Evolutionary conservation across 2,329 filamentous ascomycete species (phyloP), one percentile per base, ranked within the genome.

Genomic region (Stagonosporopsis vannaccii): DNA sequence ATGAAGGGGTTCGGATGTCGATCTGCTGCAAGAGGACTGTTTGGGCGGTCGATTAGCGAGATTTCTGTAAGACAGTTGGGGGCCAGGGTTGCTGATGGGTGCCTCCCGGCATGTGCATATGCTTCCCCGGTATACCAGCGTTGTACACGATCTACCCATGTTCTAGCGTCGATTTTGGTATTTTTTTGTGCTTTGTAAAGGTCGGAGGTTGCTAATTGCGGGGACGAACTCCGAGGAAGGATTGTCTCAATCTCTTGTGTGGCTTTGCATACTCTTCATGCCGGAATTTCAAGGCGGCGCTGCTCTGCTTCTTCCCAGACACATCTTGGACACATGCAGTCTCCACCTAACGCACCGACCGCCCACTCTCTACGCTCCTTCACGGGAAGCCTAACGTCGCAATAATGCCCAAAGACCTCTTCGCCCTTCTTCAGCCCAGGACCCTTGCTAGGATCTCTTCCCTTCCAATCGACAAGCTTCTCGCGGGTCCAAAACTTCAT

Each of bases 351-450:
- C 56, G 92, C 93, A 5, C 94, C 95, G 42, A 82, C 81, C 4
- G 93, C 91, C 92, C 94, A 97, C 69, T 96, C 93, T 59, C 95
- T 85, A 54, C 95, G 85, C 71, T 95, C 85, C 63, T 88, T 85
- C 2, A 97, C 92, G 0, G 85, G 83, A 56, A 98, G 74, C 19
- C 85, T 82, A 49, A 97, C 83, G 78, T 98, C 95, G 74, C 93
- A 97, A 75, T 99, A 99, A 77, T 98, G 94, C 72, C 92, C 96
- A 60, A 96, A 76, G 40, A 98, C 87, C 79, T 99, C 94, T 59
- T 96, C 87, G 5, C 90, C 93, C 47, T 85, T 85, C 67, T 82
- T 86, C 65, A 98, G 87, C 0, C 90, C 90, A 0, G 83, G 84
- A 63, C 53, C 62, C 57, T 53, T 61, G 52, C 40, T 64, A 68